Conservation (phyloP, 768 basidiomycete genomes). For the Pisolithus marmoratus region DNA sequence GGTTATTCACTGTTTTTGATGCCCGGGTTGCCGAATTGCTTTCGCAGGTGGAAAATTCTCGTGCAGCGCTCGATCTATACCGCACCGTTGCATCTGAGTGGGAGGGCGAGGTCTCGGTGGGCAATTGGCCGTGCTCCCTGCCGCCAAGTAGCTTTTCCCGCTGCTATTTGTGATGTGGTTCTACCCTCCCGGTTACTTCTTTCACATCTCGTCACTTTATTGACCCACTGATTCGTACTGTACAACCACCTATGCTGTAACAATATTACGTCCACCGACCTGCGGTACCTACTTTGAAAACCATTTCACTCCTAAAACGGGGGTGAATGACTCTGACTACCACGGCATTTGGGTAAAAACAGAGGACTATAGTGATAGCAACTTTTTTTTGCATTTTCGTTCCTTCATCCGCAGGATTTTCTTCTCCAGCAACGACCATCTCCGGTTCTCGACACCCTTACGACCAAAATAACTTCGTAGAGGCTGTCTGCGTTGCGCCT, state of each 20-base stretch:
- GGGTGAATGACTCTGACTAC: no score
- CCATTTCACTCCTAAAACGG: no score
- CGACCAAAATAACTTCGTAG: slow-evolving; percentile 12
- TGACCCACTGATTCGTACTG: no score
- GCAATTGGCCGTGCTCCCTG: slow-evolving; percentile 70
- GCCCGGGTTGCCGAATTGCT: slow-evolving; percentile 1
- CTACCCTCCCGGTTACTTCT: not conserved
- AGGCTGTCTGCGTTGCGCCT: slow-evolving; percentile 15
- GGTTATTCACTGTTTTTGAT: not conserved
- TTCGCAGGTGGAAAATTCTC: slow-evolving; percentile 69
- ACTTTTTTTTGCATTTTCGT: not conserved
- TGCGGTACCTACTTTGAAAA: no score
- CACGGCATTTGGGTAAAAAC: not conserved
- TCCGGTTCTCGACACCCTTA: slow-evolving; percentile 26
- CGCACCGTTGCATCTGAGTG: slow-evolving; percentile 57
- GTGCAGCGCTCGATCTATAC: slow-evolving; percentile 49
- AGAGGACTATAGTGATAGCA: slow-evolving; percentile 1
- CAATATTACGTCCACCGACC: no score
- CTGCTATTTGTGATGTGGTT: slow-evolving; percentile 55
- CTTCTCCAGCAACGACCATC: slow-evolving; percentile 23
- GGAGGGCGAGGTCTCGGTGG: slow-evolving; percentile 54
- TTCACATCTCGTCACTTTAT: no score
- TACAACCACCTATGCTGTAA: no score
- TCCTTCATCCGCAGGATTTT: slow-evolving; percentile 12
- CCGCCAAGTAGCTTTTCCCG: slow-evolving; percentile 78